Evolutionary conservation across 2,329 filamentous ascomycete species (phyloP).

Genomic region (Cercospora brassicicola): DNA sequence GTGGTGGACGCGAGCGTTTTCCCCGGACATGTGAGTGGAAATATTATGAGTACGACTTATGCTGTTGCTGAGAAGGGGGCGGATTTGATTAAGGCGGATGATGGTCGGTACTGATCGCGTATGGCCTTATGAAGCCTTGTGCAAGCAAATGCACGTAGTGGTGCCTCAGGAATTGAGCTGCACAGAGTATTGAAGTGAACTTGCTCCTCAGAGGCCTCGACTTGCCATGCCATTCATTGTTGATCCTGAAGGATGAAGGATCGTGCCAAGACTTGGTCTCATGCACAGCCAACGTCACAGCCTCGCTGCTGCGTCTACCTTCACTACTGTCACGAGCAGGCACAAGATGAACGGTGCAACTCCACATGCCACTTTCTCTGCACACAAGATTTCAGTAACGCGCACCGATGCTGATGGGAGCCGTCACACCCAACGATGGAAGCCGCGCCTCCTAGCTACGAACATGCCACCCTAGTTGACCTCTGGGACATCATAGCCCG

Average conservation of each 20-base stretch:
- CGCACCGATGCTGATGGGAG: background rate
- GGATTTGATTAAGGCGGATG: conserved; percentile 36
- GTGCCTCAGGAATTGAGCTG: background rate
- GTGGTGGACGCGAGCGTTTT: conserved; percentile 42
- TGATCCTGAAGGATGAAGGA: background rate
- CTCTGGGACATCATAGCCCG: conserved; percentile 57
- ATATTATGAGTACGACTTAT: conserved; percentile 38
- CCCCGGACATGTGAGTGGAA: conserved; percentile 37
- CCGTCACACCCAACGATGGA: conserved; percentile 48
- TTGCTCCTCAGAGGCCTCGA: background rate
- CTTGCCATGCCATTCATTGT: background rate
- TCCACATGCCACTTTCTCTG: background rate
- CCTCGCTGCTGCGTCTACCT: background rate
- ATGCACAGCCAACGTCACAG: background rate
- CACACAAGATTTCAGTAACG: background rate
- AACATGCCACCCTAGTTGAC: conserved; percentile 56
- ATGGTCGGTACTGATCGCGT: conserved; percentile 18
- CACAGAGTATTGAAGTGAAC: background rate
- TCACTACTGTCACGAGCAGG: background rate
- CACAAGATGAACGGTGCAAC: background rate
- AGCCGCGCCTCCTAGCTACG: conserved; percentile 60
- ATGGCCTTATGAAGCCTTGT: background rate
- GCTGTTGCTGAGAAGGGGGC: conserved; percentile 43
- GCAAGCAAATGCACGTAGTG: background rate
- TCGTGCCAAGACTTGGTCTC: background rate